Conservation (phyloP, 148 eudicot species). For the Rhododendron molle region DNA sequence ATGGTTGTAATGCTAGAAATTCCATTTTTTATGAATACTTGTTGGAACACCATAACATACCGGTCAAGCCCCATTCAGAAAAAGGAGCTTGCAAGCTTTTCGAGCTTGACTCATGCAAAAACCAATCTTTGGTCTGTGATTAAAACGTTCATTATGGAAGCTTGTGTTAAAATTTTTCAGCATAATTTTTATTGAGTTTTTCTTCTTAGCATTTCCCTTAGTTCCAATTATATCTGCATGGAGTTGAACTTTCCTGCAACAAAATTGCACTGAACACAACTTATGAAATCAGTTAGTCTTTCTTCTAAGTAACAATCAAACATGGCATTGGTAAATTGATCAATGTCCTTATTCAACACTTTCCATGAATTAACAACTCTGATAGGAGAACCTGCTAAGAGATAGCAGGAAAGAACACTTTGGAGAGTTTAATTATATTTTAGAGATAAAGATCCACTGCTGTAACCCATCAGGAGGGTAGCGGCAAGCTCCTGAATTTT, state of each 20-base stretch:
- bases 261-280: slow-evolving; percentile 56
- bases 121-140: no score
- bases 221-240: no score
- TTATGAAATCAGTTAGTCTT: slow-evolving; percentile 39
- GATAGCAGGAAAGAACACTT: slow-evolving; percentile 66
- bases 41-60: no score
- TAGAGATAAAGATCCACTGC: slow-evolving; percentile 67
- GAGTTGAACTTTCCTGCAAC: slow-evolving; percentile 36
- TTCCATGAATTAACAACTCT: slow-evolving; percentile 95
- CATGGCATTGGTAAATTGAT: slow-evolving; percentile 80
- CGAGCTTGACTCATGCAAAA: no score
- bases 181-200: no score
- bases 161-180: no score
- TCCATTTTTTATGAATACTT: no score
- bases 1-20: no score
- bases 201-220: no score
- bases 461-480: slow-evolving; percentile 79
- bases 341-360: slow-evolving; percentile 84
- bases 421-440: slow-evolving; percentile 62
- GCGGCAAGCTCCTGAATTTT: slow-evolving; percentile 61
- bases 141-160: no score
- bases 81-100: no score
- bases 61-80: no score
- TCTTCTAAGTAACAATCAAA: slow-evolving; percentile 68
- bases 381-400: slow-evolving; percentile 80